A percentile compares a stretch with the other conserved stretches of the same genome.
Evolutionary conservation across 148 eudicot species (phyloP).

Genomic region (Bassia scoparia): DNA sequence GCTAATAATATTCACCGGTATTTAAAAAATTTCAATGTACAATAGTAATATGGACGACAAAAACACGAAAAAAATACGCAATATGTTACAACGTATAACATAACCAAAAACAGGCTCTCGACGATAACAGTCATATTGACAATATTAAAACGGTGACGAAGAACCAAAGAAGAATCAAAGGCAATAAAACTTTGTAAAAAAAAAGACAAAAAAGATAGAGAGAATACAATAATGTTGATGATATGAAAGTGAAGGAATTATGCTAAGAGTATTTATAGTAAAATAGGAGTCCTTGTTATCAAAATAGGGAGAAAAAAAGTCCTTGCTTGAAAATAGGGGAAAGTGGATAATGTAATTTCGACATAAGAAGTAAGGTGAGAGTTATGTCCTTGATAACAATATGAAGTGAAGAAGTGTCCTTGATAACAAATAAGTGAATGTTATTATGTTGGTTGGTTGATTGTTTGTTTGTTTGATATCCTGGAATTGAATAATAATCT

Average conservation of each 20-base stretch:
- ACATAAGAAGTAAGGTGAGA: neutral
- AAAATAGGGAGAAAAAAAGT: slow-evolving; percentile 11
- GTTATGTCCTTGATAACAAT: slow-evolving; percentile 23
- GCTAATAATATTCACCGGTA: no score
- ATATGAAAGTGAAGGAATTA: neutral
- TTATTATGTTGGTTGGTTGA: no score
- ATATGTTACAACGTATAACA: neutral
- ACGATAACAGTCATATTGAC: slow-evolving; percentile 31
- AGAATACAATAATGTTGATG: neutral
- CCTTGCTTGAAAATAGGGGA: slow-evolving; percentile 28
- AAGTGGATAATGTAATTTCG: slow-evolving; percentile 21
- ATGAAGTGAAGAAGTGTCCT: slow-evolving; percentile 13
- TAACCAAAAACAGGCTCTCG: slow-evolving; percentile 35
- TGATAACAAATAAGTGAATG: slow-evolving; percentile 5
- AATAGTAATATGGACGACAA: no score
- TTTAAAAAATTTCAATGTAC: no score
- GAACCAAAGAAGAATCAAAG: neutral
- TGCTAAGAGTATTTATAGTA: slow-evolving; percentile 21
- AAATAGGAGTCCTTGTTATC: neutral
- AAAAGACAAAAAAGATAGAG: neutral
- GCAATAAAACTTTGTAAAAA: neutral
- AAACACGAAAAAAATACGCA: neutral
- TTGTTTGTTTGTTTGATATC: no score
- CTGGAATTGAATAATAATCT: neutral
- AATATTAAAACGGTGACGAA: neutral